Evolutionary conservation across 805 yeast genomes (phyloP).

Genomic region (Metschnikowia similis): DNA sequence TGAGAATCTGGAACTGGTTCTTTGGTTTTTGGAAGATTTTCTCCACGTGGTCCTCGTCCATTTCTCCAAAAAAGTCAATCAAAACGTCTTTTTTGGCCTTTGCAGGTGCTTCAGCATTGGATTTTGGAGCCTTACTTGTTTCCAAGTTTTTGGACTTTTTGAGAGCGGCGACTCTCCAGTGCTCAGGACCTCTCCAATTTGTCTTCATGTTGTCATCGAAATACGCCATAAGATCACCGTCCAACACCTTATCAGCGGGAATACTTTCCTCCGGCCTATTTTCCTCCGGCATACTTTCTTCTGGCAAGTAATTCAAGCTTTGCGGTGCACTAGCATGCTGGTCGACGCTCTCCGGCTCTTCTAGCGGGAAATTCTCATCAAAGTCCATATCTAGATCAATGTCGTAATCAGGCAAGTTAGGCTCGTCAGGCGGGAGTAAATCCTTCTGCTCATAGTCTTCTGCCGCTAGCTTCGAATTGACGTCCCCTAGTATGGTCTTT

Average conservation of each 20-base stretch:
- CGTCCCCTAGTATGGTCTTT: constrained; percentile 37
- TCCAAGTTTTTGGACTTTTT: constrained; percentile 38
- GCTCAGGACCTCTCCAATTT: constrained; percentile 89
- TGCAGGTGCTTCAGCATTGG: constrained; percentile 8
- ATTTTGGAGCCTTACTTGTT: not conserved
- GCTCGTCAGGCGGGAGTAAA: not conserved
- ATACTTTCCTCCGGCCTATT: not conserved
- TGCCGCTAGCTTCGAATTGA: constrained; percentile 31
- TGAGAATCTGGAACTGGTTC: constrained; percentile 18
- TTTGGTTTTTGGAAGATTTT: constrained; percentile 32
- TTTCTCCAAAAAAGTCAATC: constrained; percentile 32
- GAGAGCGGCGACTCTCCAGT: constrained; percentile 65
- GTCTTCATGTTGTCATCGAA: constrained; percentile 67
- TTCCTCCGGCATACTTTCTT: not conserved
- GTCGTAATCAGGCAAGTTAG: constrained; percentile 10
- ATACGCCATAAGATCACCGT: constrained; percentile 68
- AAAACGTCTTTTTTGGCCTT: constrained; percentile 21
- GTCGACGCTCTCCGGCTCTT: constrained; percentile 6
- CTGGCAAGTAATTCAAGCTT: not conserved
- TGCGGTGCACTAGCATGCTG: constrained; percentile 2
- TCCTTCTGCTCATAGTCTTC: constrained; percentile 11
- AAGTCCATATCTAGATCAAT: constrained; percentile 23
- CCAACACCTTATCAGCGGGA: constrained; percentile 32
- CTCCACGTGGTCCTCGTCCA: constrained; percentile 26
- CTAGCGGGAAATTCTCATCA: constrained; percentile 5